Percentiles rank a stretch among this genome's conserved stretches.
Conservation (phyloP, 2,329 filamentous ascomycete species). For the Pestalotiopsis sp. region DNA sequence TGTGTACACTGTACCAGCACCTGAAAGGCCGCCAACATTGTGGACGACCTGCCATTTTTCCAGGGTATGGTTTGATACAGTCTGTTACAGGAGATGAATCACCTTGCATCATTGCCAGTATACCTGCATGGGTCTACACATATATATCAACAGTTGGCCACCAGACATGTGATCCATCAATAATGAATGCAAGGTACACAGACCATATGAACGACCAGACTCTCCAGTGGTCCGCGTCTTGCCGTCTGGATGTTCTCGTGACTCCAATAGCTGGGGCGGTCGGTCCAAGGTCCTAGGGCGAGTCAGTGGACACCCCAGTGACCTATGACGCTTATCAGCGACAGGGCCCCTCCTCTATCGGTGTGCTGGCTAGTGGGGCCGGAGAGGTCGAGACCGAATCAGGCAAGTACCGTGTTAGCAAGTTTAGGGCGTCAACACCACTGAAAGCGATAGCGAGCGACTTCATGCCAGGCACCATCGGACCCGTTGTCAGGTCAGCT, state of each 20-base stretch:
- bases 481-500: slow-evolving; percentile 14
- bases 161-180: neutral
- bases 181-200: neutral
- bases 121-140: neutral
- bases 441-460: neutral
- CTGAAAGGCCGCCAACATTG: neutral
- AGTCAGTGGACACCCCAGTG: slow-evolving; percentile 1
- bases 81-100: neutral
- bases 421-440: neutral
- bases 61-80: neutral
- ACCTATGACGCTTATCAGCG: slow-evolving; percentile 15
- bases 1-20: neutral
- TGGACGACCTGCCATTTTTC: neutral
- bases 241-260: slow-evolving; percentile 1
- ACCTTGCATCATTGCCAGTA: neutral
- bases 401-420: slow-evolving; percentile 12
- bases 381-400: slow-evolving; percentile 1
- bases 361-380: slow-evolving; percentile 10
- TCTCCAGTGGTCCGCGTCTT: neutral
- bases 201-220: neutral
- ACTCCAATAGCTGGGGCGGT: neutral
- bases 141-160: neutral
- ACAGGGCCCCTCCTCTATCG: slow-evolving; percentile 11
- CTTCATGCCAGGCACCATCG: slow-evolving; percentile 15
- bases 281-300: neutral